A percentile compares a stretch with the other conserved stretches of the same genome.
Conservation (phyloP, 495 filamentous ascomycete species). For the Cetradonia linearis region DNA sequence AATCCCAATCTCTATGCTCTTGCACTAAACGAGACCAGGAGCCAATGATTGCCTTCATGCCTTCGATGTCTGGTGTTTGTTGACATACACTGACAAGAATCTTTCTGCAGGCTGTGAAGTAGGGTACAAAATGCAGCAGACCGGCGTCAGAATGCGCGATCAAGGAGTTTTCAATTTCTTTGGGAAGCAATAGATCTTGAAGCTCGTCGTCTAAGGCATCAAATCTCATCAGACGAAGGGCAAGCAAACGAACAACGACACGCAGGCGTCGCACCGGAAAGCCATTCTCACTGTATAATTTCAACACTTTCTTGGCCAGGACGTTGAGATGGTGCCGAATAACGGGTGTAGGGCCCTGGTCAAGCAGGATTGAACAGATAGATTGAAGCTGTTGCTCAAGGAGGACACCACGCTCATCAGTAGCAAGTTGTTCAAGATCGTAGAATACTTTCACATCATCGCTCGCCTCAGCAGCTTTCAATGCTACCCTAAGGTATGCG, state of each 20-base stretch:
- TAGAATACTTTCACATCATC: conserved; percentile 27
- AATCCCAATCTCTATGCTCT: conserved; percentile 37
- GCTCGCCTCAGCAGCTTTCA: conserved; percentile 19
- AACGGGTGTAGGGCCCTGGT: not conserved
- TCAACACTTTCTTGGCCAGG: conserved; percentile 33
- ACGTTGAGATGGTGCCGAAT: conserved; percentile 14
- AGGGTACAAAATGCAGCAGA: conserved; percentile 41
- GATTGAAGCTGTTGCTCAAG: conserved; percentile 48
- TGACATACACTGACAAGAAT: conserved; percentile 47
- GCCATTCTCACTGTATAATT: conserved; percentile 30
- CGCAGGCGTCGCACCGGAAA: conserved; percentile 41
- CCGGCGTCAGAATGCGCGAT: conserved; percentile 44
- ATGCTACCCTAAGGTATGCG: conserved; percentile 36
- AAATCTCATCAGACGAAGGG: conserved; percentile 25
- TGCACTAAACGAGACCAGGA: conserved; percentile 45
- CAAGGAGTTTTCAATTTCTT: conserved; percentile 27
- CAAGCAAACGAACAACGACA: conserved; percentile 35
- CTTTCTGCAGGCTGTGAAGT: conserved; percentile 48
- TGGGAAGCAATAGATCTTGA: conserved; percentile 25
- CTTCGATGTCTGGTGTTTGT: conserved; percentile 36
- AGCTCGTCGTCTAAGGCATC: conserved; percentile 3
- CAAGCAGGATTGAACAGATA: conserved; percentile 19
- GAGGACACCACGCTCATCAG: conserved; percentile 36
- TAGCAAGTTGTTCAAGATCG: conserved; percentile 33
- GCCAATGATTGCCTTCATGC: conserved; percentile 39